phyloP scores from a whole-genome alignment of 805 yeast genomes.

The Starmerella khaoyaiensis region DNA sequence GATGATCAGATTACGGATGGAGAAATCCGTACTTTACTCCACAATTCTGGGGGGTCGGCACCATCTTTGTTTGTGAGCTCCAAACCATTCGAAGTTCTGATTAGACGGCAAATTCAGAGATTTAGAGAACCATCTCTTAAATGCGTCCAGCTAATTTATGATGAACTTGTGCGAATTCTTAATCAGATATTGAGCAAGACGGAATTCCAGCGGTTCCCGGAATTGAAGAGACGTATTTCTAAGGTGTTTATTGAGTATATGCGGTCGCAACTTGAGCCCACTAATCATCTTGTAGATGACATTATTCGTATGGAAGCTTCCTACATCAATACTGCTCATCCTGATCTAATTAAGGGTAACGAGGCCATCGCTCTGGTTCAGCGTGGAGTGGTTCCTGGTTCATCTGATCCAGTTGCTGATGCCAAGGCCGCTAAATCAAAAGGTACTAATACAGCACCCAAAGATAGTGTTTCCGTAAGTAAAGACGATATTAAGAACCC shows the following conservation, averaged over 20 bases:
- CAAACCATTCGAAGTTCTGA: constrained; percentile 89
- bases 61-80: constrained; percentile 96
- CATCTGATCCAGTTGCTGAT: not conserved
- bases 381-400: constrained; percentile 1
- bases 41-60: constrained; percentile 90
- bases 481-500: constrained; percentile 33
- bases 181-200: constrained; percentile 74
- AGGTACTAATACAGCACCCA: constrained; percentile 13
- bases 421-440: constrained; percentile 5
- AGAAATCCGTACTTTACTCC: constrained; percentile 92
- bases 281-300: constrained; percentile 74
- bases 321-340: constrained; percentile 94
- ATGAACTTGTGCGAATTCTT: constrained; percentile 83
- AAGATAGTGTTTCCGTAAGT: constrained; percentile 22
- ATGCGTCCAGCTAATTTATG: constrained; percentile 83
- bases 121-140: constrained; percentile 88
- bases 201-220: constrained; percentile 79
- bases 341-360: constrained; percentile 85
- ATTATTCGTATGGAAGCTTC: constrained; percentile 76
- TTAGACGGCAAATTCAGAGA: constrained; percentile 80
- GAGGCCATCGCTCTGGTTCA: constrained; percentile 55
- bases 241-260: constrained; percentile 68
- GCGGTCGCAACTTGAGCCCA: constrained; percentile 69
- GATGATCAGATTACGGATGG: constrained; percentile 90
- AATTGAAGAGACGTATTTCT: constrained; percentile 76